These are phyloP conservation scores for Cercospora sp. DNA, from an alignment of 2,329 filamentous ascomycete species.

Conservation along the genomic window DNA sequence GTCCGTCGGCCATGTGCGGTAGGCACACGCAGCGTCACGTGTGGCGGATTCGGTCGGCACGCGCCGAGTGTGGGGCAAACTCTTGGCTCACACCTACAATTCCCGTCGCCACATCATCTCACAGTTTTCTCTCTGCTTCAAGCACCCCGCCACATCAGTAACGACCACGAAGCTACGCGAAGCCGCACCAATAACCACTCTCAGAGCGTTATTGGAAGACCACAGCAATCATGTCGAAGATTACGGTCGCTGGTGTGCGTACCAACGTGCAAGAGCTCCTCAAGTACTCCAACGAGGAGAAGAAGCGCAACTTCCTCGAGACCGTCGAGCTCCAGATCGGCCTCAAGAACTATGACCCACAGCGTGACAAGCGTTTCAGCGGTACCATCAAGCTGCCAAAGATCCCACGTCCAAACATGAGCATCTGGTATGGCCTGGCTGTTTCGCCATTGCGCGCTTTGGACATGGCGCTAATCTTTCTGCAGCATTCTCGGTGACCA, in stretches of 20 bases:
- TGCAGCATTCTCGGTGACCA: conserved; percentile 78
- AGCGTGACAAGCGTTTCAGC: conserved; percentile 99
- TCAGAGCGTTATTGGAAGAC: conserved; percentile 51
- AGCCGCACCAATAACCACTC: conserved; percentile 40
- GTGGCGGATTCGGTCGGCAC: background rate
- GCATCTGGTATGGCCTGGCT: conserved; percentile 63
- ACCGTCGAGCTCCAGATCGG: conserved; percentile 78
- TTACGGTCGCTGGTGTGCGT: conserved; percentile 90
- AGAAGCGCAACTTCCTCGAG: conserved; percentile 48
- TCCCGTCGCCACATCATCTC: conserved; percentile 14
- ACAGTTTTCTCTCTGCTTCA: conserved; percentile 16
- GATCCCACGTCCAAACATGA: conserved; percentile 88
- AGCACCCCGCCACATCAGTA: conserved; percentile 16
- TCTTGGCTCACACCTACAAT: conserved; percentile 14
- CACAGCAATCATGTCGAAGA: conserved; percentile 69
- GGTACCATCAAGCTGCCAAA: conserved; percentile 95
- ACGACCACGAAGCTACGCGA: conserved; percentile 33
- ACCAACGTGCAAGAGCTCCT: conserved; percentile 90
- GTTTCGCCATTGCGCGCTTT: background rate
- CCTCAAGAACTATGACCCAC: conserved; percentile 95
- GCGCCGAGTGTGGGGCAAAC: background rate
- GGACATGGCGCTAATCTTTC: conserved; percentile 33
- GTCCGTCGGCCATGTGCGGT: conserved; percentile 5
- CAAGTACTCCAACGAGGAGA: conserved; percentile 68
- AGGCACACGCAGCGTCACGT: conserved; percentile 1